phyloP scores from a whole-genome alignment of 495 filamentous ascomycete species.

The Aspergillus campestris region DNA sequence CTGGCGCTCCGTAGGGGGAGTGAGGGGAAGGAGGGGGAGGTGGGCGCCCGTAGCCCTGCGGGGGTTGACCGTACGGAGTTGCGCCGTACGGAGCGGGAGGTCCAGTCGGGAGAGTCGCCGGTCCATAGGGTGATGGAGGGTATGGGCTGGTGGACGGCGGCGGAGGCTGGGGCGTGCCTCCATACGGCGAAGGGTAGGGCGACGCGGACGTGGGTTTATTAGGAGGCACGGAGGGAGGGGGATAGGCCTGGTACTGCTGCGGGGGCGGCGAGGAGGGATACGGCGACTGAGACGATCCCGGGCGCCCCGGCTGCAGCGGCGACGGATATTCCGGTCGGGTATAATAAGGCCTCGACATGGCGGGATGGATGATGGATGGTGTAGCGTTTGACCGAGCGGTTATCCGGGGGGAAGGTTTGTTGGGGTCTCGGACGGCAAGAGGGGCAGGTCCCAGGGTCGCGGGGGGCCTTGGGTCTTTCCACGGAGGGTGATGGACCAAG shows the following conservation, averaged over 20 bases:
- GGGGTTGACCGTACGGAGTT: constrained; percentile 16
- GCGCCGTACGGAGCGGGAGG: constrained; percentile 2
- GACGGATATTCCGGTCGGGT: constrained; percentile 28
- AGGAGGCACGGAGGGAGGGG: constrained; percentile 15
- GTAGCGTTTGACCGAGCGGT: too few species aligned
- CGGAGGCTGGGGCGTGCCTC: constrained; percentile 18
- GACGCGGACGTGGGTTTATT: constrained; percentile 21
- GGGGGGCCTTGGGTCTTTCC: too few species aligned
- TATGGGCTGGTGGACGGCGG: constrained; percentile 3
- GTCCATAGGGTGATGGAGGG: constrained; percentile 11
- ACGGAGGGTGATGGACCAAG: constrained; percentile 2
- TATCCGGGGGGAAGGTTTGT: too few species aligned
- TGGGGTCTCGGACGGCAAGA: background rate
- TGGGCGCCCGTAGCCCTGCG: constrained; percentile 23
- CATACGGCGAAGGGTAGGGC: constrained; percentile 24
- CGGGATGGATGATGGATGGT: constrained; percentile 11
- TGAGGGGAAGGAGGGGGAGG: constrained; percentile 24
- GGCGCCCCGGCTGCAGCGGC: constrained; percentile 19
- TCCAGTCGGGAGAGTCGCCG: too few species aligned
- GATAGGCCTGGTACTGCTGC: constrained; percentile 30
- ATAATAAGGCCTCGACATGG: constrained; percentile 34
- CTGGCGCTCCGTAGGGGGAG: constrained; percentile 27
- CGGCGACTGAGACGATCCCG: constrained; percentile 19
- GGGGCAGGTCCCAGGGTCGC: background rate
- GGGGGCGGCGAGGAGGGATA: constrained; percentile 29